phyloP scores from a whole-genome alignment of 495 filamentous ascomycete genomes.

The Annulohypoxylon moriforme region DNA sequence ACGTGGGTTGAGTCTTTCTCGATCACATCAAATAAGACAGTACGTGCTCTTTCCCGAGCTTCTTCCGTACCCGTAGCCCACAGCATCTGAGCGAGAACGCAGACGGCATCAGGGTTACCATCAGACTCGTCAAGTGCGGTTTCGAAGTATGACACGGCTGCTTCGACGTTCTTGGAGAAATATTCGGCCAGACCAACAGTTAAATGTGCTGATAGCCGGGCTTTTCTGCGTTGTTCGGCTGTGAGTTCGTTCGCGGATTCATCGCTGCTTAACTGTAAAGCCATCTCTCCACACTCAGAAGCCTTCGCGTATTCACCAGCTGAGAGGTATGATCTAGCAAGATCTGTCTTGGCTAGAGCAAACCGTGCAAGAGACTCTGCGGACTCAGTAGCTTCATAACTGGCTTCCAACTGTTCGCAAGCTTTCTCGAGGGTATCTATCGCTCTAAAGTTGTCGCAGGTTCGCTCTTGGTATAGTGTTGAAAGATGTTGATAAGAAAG shows the following conservation, averaged over 20 bases:
- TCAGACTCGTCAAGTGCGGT: conserved; percentile 81
- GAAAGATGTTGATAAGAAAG: conserved; percentile 79
- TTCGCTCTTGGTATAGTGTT: conserved; percentile 83
- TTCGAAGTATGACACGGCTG: conserved; percentile 82
- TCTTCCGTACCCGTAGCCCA: conserved; percentile 88
- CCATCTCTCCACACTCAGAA: conserved; percentile 76
- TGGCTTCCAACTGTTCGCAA: conserved; percentile 75
- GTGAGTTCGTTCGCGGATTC: conserved; percentile 64
- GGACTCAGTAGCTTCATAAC: conserved; percentile 87
- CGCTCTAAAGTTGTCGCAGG: conserved; percentile 73
- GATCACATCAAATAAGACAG: conserved; percentile 82
- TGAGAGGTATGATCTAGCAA: conserved; percentile 82
- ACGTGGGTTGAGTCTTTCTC: conserved; percentile 78
- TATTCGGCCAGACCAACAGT: conserved; percentile 87
- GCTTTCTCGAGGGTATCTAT: conserved; percentile 71
- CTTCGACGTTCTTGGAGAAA: conserved; percentile 69
- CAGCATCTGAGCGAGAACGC: conserved; percentile 86
- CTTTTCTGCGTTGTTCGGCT: conserved; percentile 65
- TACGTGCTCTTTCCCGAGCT: conserved; percentile 77
- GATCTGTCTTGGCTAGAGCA: conserved; percentile 86
- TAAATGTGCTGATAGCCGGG: conserved; percentile 84
- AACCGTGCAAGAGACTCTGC: conserved; percentile 75
- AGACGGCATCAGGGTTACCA: conserved; percentile 84
- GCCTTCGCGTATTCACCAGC: conserved; percentile 70
- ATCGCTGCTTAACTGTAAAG: conserved; percentile 76